Evolutionary conservation across 345 rosid genomes (phyloP).

Genomic region (sweet orange (Citrus sinensis)): DVS_A1.0 CM039163.1:2370501-2371000

Average conservation of each 20-base stretch:
- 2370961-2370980: not conserved
- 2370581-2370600: not conserved
- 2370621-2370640: not conserved
- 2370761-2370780: not conserved
- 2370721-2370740: not conserved
- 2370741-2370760: not conserved
- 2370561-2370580: not conserved
- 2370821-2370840: not conserved
- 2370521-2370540: accelerated
- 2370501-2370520: not conserved
- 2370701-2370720: not conserved
- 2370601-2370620: not conserved
- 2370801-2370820: not conserved
- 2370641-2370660: constrained; percentile 6
- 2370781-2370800: not conserved
- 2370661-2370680: not conserved
- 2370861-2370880: not conserved
- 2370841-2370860: not conserved
- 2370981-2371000: no score
- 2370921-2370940: no score
- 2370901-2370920: no score
- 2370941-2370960: not conserved
- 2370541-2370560: no score
- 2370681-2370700: not conserved
- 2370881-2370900: no score